These are phyloP conservation scores for Bisporella sp. DNA, from an alignment of 2,329 filamentous ascomycete genomes.

Conservation along the genomic window DNA sequence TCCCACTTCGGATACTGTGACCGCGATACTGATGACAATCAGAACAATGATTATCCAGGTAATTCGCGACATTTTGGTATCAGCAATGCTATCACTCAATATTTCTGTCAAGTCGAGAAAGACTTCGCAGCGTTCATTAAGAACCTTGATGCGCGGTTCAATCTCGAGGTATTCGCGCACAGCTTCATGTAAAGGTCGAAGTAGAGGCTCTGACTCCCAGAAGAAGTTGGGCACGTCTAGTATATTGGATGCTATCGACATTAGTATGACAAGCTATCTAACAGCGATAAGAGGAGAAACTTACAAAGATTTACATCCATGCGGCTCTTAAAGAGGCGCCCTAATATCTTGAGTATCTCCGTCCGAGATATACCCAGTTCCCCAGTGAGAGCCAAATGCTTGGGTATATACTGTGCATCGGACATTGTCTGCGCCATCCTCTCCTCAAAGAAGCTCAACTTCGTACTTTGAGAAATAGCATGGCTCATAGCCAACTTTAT, in stretches of 20 bases:
- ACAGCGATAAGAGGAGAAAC: slow-evolving; percentile 27
- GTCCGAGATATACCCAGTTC: slow-evolving; percentile 84
- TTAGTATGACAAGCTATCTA: no score
- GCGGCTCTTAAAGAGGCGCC: slow-evolving; percentile 82
- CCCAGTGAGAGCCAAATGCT: slow-evolving; percentile 80
- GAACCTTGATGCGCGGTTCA: slow-evolving; percentile 87
- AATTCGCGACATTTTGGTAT: slow-evolving; percentile 91
- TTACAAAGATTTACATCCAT: slow-evolving; percentile 97
- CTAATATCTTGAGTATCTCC: slow-evolving; percentile 88
- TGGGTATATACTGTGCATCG: slow-evolving; percentile 86
- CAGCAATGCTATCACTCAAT: slow-evolving; percentile 81
- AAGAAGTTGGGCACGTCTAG: slow-evolving; percentile 96
- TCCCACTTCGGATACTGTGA: slow-evolving; percentile 84
- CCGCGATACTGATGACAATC: slow-evolving; percentile 82
- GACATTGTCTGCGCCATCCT: slow-evolving; percentile 92
- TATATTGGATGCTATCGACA: slow-evolving; percentile 72
- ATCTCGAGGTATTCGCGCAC: slow-evolving; percentile 98
- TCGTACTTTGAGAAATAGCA: slow-evolving; percentile 94
- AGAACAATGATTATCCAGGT: slow-evolving; percentile 98
- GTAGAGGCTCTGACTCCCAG: slow-evolving; percentile 93
- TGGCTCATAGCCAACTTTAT: slow-evolving; percentile 97
- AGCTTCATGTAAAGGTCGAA: slow-evolving; percentile 89
- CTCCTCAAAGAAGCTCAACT: slow-evolving; percentile 93
- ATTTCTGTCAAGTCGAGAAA: slow-evolving; percentile 97
- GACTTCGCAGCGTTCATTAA: slow-evolving; percentile 94